phyloP scores from a whole-genome alignment of 2,329 filamentous ascomycete genomes.

The Phaeosphaeria sp. region DNA sequence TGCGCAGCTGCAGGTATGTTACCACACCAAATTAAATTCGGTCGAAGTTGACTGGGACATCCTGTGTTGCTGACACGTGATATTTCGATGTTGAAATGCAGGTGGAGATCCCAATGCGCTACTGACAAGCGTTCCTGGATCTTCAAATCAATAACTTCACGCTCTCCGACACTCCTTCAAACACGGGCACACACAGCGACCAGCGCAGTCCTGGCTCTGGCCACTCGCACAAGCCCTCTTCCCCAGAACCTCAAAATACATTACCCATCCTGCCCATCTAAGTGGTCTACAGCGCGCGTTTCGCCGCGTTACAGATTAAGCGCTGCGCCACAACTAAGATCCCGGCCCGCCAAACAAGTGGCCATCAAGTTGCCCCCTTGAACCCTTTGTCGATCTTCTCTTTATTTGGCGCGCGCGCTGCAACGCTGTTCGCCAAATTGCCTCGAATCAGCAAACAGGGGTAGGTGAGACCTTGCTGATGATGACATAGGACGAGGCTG shows the following conservation, averaged over 20 bases:
- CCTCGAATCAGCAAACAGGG: constrained; percentile 24
- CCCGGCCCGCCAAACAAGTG: constrained; percentile 23
- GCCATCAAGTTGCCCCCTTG: constrained; percentile 17
- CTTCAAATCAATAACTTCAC: too few relatives aligned
- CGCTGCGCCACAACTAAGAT: constrained; percentile 35
- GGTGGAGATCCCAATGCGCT: not conserved
- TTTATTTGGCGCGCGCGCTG: constrained; percentile 18
- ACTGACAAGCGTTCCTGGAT: too few relatives aligned
- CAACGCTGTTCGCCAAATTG: constrained; percentile 23
- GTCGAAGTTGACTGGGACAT: not conserved
- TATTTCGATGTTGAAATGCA: constrained; percentile 7
- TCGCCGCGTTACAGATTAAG: constrained; percentile 41
- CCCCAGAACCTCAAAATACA: constrained; percentile 39
- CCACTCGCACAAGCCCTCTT: constrained; percentile 45
- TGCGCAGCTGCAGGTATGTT: too few relatives aligned
- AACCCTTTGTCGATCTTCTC: constrained; percentile 17
- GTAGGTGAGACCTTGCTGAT: constrained; percentile 18
- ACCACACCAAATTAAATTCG: too few relatives aligned
- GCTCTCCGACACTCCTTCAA: too few relatives aligned
- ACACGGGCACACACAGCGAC: too few relatives aligned
- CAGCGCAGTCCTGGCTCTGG: too few relatives aligned
- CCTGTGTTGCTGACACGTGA: too few relatives aligned
- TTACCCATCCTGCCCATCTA: constrained; percentile 1
- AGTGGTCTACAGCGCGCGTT: constrained; percentile 27
- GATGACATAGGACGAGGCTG: constrained; percentile 33